phyloP scores from a whole-genome alignment of 345 rosid species.

The Geranium rotundifolium region DNA sequence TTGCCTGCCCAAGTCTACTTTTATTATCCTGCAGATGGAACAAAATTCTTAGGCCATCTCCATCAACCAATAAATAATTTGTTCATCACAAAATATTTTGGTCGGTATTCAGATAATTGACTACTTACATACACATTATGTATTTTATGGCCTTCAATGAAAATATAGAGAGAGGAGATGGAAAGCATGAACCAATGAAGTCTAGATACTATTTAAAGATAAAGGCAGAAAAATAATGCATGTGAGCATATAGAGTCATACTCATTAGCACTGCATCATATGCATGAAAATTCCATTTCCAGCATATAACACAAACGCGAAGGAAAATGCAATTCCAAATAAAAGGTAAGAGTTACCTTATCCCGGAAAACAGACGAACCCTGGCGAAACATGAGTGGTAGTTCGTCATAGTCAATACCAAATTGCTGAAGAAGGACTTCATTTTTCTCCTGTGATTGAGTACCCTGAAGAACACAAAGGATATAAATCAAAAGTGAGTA shows the following conservation, averaged over 20 bases:
- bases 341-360: constrained; percentile 18
- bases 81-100: too few relatives aligned
- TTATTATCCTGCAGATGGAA: constrained; percentile 19
- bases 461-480: constrained; percentile 37
- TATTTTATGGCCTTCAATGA: too few relatives aligned
- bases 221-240: neutral
- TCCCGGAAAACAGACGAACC: constrained; percentile 59
- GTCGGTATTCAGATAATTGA: too few relatives aligned
- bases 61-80: too few relatives aligned
- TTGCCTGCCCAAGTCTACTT: too few relatives aligned
- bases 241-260: neutral
- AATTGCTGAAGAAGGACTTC: constrained; percentile 51
- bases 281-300: neutral
- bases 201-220: neutral
- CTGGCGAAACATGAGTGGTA: constrained; percentile 54
- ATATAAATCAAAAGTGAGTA: neutral
- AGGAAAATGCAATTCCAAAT: neutral
- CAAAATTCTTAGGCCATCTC: neutral
- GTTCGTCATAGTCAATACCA: constrained; percentile 47
- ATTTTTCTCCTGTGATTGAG: constrained; percentile 71
- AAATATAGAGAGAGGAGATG: too few relatives aligned
- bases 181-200: too few relatives aligned
- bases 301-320: neutral
- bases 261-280: neutral
- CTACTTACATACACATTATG: too few relatives aligned